phyloP scores from a whole-genome alignment of 1,284 basidiomycete genomes.

The Puccinia brachypodii region DNA sequence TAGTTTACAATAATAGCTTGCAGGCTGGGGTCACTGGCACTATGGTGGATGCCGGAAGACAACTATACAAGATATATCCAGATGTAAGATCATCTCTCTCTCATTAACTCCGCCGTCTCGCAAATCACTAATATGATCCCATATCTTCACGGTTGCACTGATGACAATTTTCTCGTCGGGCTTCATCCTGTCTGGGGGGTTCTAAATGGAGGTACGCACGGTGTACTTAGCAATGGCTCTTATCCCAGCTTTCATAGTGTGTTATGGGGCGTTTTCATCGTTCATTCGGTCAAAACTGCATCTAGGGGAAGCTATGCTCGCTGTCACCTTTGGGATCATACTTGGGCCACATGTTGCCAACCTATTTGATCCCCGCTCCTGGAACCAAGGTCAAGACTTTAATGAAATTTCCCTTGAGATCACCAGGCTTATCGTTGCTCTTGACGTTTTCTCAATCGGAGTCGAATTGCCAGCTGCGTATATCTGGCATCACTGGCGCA shows the following conservation, averaged over 20 bases:
- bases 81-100: neutral
- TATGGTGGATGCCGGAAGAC: neutral
- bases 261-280: constrained; percentile 51
- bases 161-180: neutral
- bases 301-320: constrained; percentile 93
- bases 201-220: neutral
- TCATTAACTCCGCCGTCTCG: neutral
- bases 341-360: constrained; percentile 81
- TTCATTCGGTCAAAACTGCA: constrained; percentile 63
- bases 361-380: constrained; percentile 80
- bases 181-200: neutral
- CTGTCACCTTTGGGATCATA: constrained; percentile 90
- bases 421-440: constrained; percentile 88
- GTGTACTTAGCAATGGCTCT: neutral
- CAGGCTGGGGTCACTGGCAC: neutral
- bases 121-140: neutral
- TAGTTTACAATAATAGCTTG: neutral
- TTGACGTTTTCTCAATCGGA: constrained; percentile 96
- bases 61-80: neutral
- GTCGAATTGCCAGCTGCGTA: constrained; percentile 63
- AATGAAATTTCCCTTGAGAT: constrained; percentile 67
- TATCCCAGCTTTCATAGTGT: neutral
- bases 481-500: constrained; percentile 55
- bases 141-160: too few species aligned
- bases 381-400: constrained; percentile 64